Conservation (phyloP, 2,329 filamentous ascomycete genomes). For the Torrubiella hemipterigena region DNA sequence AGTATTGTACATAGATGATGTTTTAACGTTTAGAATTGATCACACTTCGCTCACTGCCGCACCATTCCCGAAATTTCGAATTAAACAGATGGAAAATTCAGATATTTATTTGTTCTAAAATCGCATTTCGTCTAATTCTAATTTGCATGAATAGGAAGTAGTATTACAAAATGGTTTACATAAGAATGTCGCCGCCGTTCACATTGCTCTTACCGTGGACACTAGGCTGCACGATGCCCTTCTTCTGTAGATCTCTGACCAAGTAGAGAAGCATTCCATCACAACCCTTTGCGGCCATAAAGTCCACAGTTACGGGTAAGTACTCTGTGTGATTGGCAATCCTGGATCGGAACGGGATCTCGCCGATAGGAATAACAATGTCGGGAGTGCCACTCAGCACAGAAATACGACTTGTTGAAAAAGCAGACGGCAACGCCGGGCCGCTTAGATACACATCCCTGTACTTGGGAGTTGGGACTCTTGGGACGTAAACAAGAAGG, state of each 20-base stretch:
- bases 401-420: slow-evolving; percentile 21
- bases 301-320: slow-evolving; percentile 44
- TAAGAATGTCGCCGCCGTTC: no score
- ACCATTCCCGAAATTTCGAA: no score
- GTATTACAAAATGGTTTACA: no score
- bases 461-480: slow-evolving; percentile 11
- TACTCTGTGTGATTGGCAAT: slow-evolving; percentile 34
- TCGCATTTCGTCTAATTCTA: no score
- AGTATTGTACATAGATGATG: no score
- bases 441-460: slow-evolving; percentile 23
- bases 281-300: slow-evolving; percentile 47
- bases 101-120: no score
- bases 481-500: slow-evolving; percentile 33
- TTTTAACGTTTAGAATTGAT: no score
- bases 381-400: slow-evolving; percentile 26
- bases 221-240: slow-evolving; percentile 3
- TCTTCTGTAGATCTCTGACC: slow-evolving; percentile 9
- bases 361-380: slow-evolving; percentile 27
- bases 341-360: slow-evolving; percentile 18
- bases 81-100: no score
- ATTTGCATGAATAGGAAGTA: no score
- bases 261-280: slow-evolving; percentile 44
- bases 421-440: slow-evolving; percentile 34
- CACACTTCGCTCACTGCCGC: no score
- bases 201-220: no score